phyloP scores from a whole-genome alignment of 1,139 yeast species.

The Blastobotrys persicus region DNA sequence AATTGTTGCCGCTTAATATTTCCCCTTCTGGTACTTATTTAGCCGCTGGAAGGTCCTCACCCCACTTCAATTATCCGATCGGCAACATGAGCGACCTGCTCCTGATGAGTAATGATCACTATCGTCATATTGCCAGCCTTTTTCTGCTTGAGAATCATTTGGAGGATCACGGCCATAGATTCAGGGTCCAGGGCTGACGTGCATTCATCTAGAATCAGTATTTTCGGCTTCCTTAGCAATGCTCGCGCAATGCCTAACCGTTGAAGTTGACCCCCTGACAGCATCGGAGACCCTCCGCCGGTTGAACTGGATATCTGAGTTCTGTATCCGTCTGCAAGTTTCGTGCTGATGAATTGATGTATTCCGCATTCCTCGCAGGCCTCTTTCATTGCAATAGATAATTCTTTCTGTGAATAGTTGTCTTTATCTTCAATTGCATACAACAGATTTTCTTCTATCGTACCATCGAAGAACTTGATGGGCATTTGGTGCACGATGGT shows the following conservation, averaged over 20 bases:
- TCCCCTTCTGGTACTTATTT: too few species aligned
- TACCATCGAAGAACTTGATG: conserved; percentile 63
- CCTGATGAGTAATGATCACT: conserved; percentile 82
- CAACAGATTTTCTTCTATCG: conserved; percentile 69
- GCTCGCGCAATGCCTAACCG: conserved; percentile 85
- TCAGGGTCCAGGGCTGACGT: conserved; percentile 69
- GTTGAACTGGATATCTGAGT: conserved; percentile 48
- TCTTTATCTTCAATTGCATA: conserved; percentile 48
- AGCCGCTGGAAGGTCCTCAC: neutral
- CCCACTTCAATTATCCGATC: conserved; percentile 32
- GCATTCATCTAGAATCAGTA: conserved; percentile 68
- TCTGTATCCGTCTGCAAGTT: conserved; percentile 40
- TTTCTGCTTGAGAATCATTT: conserved; percentile 49
- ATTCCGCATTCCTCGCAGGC: conserved; percentile 35
- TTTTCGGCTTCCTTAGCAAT: conserved; percentile 54
- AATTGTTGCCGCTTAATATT: too few species aligned
- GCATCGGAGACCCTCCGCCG: conserved; percentile 37
- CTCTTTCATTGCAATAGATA: conserved; percentile 31
- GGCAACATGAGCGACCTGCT: conserved; percentile 59
- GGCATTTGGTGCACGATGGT: conserved; percentile 91
- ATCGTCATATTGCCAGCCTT: conserved; percentile 60
- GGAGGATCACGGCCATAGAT: conserved; percentile 44
- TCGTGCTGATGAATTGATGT: conserved; percentile 34
- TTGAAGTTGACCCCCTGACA: conserved; percentile 87
- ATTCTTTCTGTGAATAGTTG: conserved; percentile 31